Evolutionary conservation across 2,329 filamentous ascomycete genomes (phyloP).

Genomic region (Pseudogymnoascus sp.): DNA sequence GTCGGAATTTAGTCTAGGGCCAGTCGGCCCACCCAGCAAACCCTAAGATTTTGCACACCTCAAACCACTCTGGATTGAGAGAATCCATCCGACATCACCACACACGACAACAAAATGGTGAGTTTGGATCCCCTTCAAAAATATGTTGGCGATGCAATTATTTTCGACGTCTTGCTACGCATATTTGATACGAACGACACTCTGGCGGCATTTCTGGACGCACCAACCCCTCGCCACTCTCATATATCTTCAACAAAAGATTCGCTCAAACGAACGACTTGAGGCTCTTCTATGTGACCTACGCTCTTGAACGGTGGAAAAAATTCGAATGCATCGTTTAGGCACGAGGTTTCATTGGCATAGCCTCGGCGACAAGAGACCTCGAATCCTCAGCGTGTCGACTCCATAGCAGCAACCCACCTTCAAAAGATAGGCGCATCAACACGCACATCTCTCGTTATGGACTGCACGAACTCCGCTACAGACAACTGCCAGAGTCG

Average conservation of each 20-base stretch:
- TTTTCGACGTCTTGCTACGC: conserved; percentile 4
- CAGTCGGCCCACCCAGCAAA: conserved; percentile 6
- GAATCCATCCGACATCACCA: conserved; percentile 8
- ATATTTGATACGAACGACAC: conserved; percentile 5
- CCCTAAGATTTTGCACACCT: conserved; percentile 8
- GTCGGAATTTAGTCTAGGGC: conserved; percentile 6
- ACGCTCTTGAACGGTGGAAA: background rate
- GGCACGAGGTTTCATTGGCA: background rate
- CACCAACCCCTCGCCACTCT: background rate
- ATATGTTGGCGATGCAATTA: conserved; percentile 1
- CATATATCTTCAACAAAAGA: background rate
- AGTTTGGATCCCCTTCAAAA: conserved; percentile 6
- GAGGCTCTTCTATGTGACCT: background rate
- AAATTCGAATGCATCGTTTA: background rate
- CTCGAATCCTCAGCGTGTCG: background rate
- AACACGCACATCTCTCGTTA: background rate
- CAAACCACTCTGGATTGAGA: conserved; percentile 6
- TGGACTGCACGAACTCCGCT: background rate
- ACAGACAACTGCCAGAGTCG: background rate
- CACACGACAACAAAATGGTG: conserved; percentile 9
- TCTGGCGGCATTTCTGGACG: conserved; percentile 3
- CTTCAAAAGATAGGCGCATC: background rate
- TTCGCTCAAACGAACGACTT: background rate
- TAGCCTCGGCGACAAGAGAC: background rate
- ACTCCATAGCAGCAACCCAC: background rate